These are phyloP conservation scores for Mycena vitilis DNA, from an alignment of 768 basidiomycete genomes.

Conservation along the genomic window DNA sequence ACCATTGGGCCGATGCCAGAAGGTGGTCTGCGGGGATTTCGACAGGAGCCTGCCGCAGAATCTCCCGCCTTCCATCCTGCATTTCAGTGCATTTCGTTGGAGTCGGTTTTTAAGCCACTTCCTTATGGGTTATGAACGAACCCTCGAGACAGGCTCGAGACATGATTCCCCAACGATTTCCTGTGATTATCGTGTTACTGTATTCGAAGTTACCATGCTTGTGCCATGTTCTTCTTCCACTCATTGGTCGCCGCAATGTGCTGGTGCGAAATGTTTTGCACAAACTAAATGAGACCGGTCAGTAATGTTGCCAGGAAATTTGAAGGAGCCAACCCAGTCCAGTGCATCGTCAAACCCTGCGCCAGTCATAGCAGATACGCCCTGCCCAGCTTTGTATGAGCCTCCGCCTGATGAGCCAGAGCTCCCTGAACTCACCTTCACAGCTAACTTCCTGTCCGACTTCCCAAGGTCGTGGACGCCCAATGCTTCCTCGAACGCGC, in stretches of 20 bases:
- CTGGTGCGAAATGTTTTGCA: conserved; percentile 7
- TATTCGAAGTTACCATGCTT: neutral
- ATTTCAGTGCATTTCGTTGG: too few species aligned
- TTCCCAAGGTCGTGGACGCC: neutral
- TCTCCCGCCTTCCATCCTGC: too few species aligned
- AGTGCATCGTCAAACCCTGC: neutral
- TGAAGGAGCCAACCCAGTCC: neutral
- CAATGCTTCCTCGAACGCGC: neutral
- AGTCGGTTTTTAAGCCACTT: too few species aligned
- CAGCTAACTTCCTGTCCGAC: neutral
- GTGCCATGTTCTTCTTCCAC: neutral
- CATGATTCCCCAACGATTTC: too few species aligned
- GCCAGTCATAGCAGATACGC: conserved; percentile 9
- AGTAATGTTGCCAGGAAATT: neutral
- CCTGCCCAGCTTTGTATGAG: neutral
- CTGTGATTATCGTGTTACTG: neutral
- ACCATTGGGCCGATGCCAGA: too few species aligned
- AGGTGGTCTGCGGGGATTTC: too few species aligned
- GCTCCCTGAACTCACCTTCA: conserved; percentile 1
- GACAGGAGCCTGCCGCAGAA: too few species aligned
- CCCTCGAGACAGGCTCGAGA: too few species aligned
- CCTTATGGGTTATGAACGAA: too few species aligned
- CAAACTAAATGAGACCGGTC: neutral
- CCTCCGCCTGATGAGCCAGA: neutral
- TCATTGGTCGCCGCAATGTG: conserved; percentile 6